A percentile compares a stretch with the other conserved stretches of the same genome.
phyloP scores from a whole-genome alignment of 805 yeast genomes.

The Metschnikowia henanensis region DNA sequence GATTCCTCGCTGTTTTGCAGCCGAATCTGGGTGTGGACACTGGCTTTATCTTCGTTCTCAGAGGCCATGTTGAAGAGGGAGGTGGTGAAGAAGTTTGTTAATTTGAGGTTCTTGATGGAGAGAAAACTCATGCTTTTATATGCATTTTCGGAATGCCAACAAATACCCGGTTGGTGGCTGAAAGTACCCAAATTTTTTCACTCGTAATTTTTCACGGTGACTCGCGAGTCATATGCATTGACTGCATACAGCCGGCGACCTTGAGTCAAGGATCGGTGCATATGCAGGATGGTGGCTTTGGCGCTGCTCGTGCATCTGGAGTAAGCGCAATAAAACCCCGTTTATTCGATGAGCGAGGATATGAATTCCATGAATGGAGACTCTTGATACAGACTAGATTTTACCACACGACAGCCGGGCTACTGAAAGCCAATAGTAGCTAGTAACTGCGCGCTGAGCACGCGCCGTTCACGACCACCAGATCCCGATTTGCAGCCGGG shows the following conservation, averaged over 20 bases:
- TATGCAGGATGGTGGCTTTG: too few species aligned
- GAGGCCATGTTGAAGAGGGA: not conserved
- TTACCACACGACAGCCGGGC: too few species aligned
- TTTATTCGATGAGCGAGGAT: too few species aligned
- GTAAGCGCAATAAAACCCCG: too few species aligned
- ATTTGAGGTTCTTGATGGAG: not conserved
- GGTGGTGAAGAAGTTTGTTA: not conserved
- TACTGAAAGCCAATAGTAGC: too few species aligned
- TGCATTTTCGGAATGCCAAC: not conserved
- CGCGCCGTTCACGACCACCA: too few species aligned
- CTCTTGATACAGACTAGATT: too few species aligned
- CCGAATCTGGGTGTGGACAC: not conserved
- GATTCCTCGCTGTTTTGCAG: conserved; percentile 2
- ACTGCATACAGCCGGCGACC: not conserved
- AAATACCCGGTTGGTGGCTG: not conserved
- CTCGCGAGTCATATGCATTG: not conserved
- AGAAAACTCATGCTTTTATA: not conserved
- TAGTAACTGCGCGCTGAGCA: too few species aligned
- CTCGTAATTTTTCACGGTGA: not conserved
- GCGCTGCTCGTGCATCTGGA: too few species aligned
- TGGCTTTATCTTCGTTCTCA: not conserved
- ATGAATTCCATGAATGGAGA: too few species aligned
- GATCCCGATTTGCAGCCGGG: too few species aligned
- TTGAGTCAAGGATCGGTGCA: too few species aligned
- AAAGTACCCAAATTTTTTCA: not conserved